phyloP scores from a whole-genome alignment of 768 basidiomycete genomes.

The Leccinum broughii region DNA sequence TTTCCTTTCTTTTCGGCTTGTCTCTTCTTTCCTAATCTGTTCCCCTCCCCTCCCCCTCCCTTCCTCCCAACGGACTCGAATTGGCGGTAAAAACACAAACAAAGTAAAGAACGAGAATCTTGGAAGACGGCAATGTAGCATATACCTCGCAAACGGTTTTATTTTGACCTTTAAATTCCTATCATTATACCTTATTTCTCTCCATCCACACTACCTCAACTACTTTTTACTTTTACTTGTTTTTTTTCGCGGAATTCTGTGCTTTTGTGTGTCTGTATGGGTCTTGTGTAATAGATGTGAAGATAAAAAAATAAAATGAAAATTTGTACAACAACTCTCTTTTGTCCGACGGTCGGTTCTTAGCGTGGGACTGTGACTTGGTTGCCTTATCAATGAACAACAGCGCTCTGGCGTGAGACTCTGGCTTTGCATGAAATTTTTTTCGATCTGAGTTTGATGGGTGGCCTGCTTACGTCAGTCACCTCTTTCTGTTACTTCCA shows the following conservation, averaged over 20 bases:
- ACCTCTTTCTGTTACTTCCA: conserved; percentile 1
- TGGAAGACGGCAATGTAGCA: conserved; percentile 26
- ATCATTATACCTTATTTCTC: conserved; percentile 25
- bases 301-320: conserved; percentile 1
- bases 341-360: not conserved
- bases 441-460: not conserved
- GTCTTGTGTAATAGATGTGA: conserved; percentile 20
- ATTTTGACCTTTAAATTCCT: conserved; percentile 13
- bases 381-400: not conserved
- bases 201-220: no score
- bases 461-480: not conserved
- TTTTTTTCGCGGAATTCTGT: not conserved
- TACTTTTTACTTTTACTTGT: not conserved
- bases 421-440: not conserved
- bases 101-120: conserved; percentile 8
- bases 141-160: conserved; percentile 9
- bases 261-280: not conserved
- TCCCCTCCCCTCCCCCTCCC: not conserved
- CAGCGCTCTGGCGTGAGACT: not conserved
- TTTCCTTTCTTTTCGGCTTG: conserved; percentile 23
- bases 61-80: not conserved
- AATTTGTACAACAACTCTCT: conserved; percentile 11
- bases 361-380: no score
- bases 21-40: not conserved
- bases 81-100: conserved; percentile 18